Percentiles rank a stretch among this genome's conserved stretches.
Evolutionary conservation across 768 basidiomycete species (phyloP).

Genomic region (Boletus subparvulus): DNA sequence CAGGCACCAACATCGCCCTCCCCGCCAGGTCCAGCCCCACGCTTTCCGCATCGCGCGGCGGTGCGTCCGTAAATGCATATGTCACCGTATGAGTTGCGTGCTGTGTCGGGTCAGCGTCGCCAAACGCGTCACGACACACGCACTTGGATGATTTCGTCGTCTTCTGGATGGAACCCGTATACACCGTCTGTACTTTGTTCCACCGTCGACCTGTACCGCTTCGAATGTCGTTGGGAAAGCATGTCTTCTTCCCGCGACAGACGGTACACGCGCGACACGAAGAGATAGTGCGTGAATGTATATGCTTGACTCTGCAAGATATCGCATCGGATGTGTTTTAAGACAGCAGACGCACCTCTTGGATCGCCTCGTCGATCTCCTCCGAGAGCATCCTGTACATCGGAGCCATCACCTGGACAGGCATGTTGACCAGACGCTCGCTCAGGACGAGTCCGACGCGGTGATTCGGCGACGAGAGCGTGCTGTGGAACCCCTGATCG

Average conservation of each 20-base stretch:
- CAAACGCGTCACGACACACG: not conserved
- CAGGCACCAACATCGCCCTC: constrained; percentile 61
- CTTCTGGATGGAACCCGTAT: constrained; percentile 85
- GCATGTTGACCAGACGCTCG: constrained; percentile 93
- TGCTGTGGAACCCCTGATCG: constrained; percentile 49
- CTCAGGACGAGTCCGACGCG: constrained; percentile 82
- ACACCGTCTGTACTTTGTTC: constrained; percentile 45
- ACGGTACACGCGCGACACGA: constrained; percentile 78
- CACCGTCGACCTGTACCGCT: constrained; percentile 35
- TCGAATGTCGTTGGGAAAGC: constrained; percentile 39
- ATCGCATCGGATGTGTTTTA: not conserved
- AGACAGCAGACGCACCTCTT: constrained; percentile 49
- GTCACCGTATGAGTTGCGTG: constrained; percentile 20
- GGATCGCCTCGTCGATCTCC: constrained; percentile 73
- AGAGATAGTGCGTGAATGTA: constrained; percentile 68
- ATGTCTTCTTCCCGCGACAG: constrained; percentile 68
- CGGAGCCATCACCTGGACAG: constrained; percentile 87
- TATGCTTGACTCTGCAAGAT: constrained; percentile 56
- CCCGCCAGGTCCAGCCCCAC: constrained; percentile 74
- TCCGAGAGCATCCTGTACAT: constrained; percentile 88
- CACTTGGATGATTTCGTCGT: constrained; percentile 70
- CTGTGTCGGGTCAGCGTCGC: constrained; percentile 3
- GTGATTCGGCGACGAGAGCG: constrained; percentile 46
- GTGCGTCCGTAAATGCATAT: constrained; percentile 52
- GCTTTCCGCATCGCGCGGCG: constrained; percentile 58